These are phyloP conservation scores for Talaromyces piceae DNA, from an alignment of 2,329 filamentous ascomycete genomes.

Conservation along the genomic window DNA sequence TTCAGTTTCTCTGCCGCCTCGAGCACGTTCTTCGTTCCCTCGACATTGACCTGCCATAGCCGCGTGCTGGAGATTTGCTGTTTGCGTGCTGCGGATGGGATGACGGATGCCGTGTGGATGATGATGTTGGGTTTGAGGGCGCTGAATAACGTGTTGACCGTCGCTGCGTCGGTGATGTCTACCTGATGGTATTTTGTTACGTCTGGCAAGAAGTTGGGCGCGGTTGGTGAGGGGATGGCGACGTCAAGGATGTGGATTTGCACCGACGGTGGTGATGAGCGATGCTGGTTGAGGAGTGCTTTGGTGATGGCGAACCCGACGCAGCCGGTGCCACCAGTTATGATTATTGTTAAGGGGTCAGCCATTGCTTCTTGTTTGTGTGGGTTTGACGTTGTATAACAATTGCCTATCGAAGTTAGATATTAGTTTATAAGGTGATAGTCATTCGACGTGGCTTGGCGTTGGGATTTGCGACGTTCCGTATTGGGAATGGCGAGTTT, in stretches of 20 bases:
- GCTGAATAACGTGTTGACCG: neutral
- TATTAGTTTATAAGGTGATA: too few relatives aligned
- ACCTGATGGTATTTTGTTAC: slow-evolving; percentile 2
- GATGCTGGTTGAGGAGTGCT: neutral
- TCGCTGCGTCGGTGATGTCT: slow-evolving; percentile 1
- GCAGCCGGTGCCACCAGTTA: slow-evolving; percentile 10
- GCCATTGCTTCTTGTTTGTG: neutral
- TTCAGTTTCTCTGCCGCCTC: neutral
- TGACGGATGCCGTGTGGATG: slow-evolving; percentile 6
- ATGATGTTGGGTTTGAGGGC: neutral
- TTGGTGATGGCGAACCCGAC: slow-evolving; percentile 7
- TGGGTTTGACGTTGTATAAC: too few relatives aligned
- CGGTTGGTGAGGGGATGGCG: neutral
- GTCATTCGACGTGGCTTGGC: neutral
- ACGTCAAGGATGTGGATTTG: slow-evolving; percentile 9
- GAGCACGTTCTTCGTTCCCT: slow-evolving; percentile 1
- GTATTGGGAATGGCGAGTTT: neutral
- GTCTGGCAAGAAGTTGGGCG: neutral
- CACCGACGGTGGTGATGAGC: too few relatives aligned
- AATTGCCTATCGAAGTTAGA: too few relatives aligned
- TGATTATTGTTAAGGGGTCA: neutral
- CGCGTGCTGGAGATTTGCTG: neutral
- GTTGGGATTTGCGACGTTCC: neutral
- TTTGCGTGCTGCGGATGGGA: slow-evolving; percentile 6
- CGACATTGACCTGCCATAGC: slow-evolving; percentile 7